Evolutionary conservation across 495 filamentous ascomycete species (phyloP), one percentile per base, ranked within the genome.

Genomic region (Penicillium desertorum): DNA sequence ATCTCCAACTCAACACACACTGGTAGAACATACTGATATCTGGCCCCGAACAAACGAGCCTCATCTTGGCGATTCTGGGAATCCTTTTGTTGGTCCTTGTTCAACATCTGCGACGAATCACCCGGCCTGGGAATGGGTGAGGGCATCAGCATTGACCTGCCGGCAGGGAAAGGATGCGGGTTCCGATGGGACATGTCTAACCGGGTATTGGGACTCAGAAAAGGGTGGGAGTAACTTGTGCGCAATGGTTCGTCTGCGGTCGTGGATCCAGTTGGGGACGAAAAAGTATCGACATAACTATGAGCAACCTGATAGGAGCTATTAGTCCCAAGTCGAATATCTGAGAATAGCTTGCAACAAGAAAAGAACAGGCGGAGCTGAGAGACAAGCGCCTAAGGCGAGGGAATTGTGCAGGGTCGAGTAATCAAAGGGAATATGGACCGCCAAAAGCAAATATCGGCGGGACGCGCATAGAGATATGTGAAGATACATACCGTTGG

Each of bases 281-380:
- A 27, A 55, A 50, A 48, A 54, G 45, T 56, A 56, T 69, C 65
- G 62, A 61, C 74, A 76, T 76, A 67, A 61, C 68, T 73, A 41
- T 62, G 59, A 53, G 45, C 25, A 11, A 51, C 37, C 69, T 72
- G 30, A 50, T 4, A 43, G 19, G 16, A 45, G 17, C 3, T 22
- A 57, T 61, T 20, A 68, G 63, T 51, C 17, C 34, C n/a, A 30
- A 32, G 17, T 30, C 17, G 17, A 25, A 25, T 30, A 41, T 11
- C 39, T 32, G 52, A 48, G 41, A 49, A 17, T 51, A 52, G 57
- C 16, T 11, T 20, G 11, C n/a, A 4, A 19, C 11, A 46, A 55
- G 43, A 20, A 9, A 29, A 29, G 5, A 39, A 6, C 12, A n/a
- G 1, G 32, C 16, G 9, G 9, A 23, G 0, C 8, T 7, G n/a